Evolutionary conservation across 2,329 filamentous ascomycete species (phyloP).

Genomic region (Cytospora schulzeri): DNA sequence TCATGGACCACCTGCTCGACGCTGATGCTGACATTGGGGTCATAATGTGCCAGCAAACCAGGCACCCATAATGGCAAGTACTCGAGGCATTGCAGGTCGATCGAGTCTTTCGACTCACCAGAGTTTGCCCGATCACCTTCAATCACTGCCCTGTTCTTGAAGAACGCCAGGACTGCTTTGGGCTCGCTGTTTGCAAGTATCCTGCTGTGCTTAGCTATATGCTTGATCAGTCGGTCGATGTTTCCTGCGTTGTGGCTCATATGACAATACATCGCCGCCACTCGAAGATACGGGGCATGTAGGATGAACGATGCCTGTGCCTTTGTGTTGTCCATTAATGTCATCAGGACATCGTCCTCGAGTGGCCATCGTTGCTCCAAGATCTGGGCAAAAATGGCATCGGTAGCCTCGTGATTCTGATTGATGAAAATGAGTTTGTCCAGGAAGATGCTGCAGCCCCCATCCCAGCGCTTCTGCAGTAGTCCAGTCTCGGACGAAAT

Average conservation of each 20-base stretch:
- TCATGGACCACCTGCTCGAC: slow-evolving; percentile 49
- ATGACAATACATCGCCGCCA: slow-evolving; percentile 56
- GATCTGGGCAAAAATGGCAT: slow-evolving; percentile 60
- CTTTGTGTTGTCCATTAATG: slow-evolving; percentile 57
- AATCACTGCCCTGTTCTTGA: slow-evolving; percentile 37
- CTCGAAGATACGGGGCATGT: slow-evolving; percentile 60
- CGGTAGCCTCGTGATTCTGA: slow-evolving; percentile 54
- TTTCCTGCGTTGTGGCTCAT: slow-evolving; percentile 39
- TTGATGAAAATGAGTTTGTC: slow-evolving; percentile 68
- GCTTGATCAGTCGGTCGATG: slow-evolving; percentile 44
- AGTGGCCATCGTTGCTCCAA: slow-evolving; percentile 54
- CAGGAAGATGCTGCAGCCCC: slow-evolving; percentile 54
- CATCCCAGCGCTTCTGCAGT: slow-evolving; percentile 31
- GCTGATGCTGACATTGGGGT: slow-evolving; percentile 44
- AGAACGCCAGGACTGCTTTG: slow-evolving; percentile 50
- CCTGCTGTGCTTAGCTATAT: slow-evolving; percentile 48
- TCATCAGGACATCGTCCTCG: slow-evolving; percentile 54
- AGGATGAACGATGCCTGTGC: slow-evolving; percentile 50
- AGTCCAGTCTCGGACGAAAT: slow-evolving; percentile 27
- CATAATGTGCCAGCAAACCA: slow-evolving; percentile 50
- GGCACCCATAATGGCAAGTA: slow-evolving; percentile 54
- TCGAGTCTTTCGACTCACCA: slow-evolving; percentile 34
- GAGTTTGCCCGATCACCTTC: slow-evolving; percentile 36
- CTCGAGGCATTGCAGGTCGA: slow-evolving; percentile 36
- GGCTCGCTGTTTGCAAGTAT: slow-evolving; percentile 52